A percentile compares a stretch with the other conserved stretches of the same genome.
phyloP scores from a whole-genome alignment of 2,329 filamentous ascomycete species.

The Paecilomyces variotii region DNA sequence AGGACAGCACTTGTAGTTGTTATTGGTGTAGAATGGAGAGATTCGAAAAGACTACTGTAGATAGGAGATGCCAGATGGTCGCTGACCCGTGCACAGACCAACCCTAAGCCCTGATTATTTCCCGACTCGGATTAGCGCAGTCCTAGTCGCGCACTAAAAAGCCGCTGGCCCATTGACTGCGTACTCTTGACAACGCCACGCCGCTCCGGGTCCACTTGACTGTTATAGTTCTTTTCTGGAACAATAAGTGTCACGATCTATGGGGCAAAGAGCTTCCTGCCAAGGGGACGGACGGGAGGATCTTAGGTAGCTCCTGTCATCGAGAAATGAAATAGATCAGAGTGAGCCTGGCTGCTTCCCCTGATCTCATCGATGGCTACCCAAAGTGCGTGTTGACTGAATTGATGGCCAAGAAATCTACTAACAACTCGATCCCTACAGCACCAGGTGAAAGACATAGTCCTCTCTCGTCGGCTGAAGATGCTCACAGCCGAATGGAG shows the following conservation, averaged over 20 bases:
- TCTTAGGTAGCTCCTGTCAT: not conserved
- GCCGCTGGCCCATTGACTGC: no score
- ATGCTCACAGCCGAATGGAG: not conserved
- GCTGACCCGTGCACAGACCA: no score
- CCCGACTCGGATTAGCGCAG: no score
- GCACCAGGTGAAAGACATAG: not conserved
- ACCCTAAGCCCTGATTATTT: no score
- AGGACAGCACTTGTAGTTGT: no score
- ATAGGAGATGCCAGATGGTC: not conserved
- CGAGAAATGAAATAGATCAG: not conserved
- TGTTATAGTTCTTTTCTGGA: not conserved
- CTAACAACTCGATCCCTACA: not conserved
- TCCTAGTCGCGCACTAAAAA: no score
- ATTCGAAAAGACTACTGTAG: not conserved
- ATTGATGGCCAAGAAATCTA: not conserved
- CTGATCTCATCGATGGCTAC: not conserved
- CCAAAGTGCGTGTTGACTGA: not conserved
- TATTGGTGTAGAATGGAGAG: no score
- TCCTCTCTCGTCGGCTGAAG: not conserved
- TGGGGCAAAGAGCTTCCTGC: not conserved
- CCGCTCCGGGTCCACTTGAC: not conserved
- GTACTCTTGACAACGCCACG: not conserved
- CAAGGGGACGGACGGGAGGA: not conserved
- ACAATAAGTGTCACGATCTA: not conserved
- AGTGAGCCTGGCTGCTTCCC: not conserved